Conservation (phyloP, 805 yeast genomes). For the Spathaspora girioi region DNA sequence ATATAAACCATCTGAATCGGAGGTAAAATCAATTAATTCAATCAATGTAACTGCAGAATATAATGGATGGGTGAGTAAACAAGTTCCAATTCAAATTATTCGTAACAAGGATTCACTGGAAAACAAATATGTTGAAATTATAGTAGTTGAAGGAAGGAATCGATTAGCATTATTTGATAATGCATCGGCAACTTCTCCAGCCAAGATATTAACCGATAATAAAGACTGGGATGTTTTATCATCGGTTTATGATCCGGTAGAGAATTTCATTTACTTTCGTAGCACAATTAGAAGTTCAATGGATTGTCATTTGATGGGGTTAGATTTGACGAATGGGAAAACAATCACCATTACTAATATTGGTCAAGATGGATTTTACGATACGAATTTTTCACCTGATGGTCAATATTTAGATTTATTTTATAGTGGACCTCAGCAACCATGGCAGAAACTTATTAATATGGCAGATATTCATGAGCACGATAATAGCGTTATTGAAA, state of each 20-base stretch:
- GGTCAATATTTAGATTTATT: conserved; percentile 62
- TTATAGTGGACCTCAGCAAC: conserved; percentile 74
- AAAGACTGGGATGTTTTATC: conserved; percentile 83
- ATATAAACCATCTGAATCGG: conserved; percentile 24
- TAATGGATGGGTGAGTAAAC: conserved; percentile 62
- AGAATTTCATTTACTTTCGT: conserved; percentile 50
- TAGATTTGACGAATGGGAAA: conserved; percentile 36
- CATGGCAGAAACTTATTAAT: conserved; percentile 68
- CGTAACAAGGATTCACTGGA: conserved; percentile 20
- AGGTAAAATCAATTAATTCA: conserved; percentile 30
- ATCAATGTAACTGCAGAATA: conserved; percentile 37
- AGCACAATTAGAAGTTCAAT: conserved; percentile 74
- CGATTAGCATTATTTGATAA: conserved; percentile 73
- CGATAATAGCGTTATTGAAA: conserved; percentile 12
- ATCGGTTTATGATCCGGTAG: conserved; percentile 46
- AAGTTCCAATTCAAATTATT: conserved; percentile 13
- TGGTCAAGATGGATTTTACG: conserved; percentile 55
- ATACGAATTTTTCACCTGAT: conserved; percentile 70
- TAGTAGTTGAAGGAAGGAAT: conserved; percentile 49
- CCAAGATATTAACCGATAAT: conserved; percentile 43
- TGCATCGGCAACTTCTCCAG: conserved; percentile 22
- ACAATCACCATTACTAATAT: conserved; percentile 46
- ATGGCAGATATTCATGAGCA: conserved; percentile 21
- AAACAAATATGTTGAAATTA: conserved; percentile 65
- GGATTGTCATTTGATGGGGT: conserved; percentile 77